Evolutionary conservation across 1,284 basidiomycete genomes (phyloP).

Genomic region (Vanrija pseudolonga): DNA sequence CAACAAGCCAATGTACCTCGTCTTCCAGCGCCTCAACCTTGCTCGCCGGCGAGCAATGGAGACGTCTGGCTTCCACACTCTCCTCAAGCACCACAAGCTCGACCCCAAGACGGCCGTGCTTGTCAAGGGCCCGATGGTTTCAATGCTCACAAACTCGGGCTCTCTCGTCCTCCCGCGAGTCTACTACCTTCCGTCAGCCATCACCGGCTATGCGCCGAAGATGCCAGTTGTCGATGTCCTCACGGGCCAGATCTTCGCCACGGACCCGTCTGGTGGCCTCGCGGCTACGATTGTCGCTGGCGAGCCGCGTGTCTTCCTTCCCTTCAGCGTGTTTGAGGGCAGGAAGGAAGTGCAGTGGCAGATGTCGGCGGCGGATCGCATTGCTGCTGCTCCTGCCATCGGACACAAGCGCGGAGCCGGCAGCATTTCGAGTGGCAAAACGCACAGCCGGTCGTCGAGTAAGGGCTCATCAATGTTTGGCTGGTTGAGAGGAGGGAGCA

Average conservation of each 20-base stretch:
- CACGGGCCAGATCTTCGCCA: slow-evolving; percentile 55
- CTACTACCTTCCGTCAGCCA: slow-evolving; percentile 25
- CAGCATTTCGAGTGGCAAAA: too few relatives aligned
- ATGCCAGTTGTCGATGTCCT: slow-evolving; percentile 62
- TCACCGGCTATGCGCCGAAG: slow-evolving; percentile 52
- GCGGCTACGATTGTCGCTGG: slow-evolving; percentile 34
- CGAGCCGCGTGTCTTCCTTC: slow-evolving; percentile 42
- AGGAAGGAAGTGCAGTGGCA: slow-evolving; percentile 12
- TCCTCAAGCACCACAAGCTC: slow-evolving; percentile 52
- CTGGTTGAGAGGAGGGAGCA: not conserved
- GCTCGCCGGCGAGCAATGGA: slow-evolving; percentile 59
- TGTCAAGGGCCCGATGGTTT: slow-evolving; percentile 63
- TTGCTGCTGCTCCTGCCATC: not conserved
- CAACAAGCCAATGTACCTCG: slow-evolving; percentile 53
- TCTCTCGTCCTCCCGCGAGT: slow-evolving; percentile 43
- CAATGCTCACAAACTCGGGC: slow-evolving; percentile 65
- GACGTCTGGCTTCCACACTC: slow-evolving; percentile 55
- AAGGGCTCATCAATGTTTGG: not conserved
- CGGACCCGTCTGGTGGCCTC: slow-evolving; percentile 52
- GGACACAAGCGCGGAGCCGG: too few relatives aligned
- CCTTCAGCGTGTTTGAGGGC: slow-evolving; percentile 22
- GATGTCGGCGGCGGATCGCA: not conserved
- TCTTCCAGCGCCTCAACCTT: slow-evolving; percentile 59
- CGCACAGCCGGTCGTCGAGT: too few relatives aligned
- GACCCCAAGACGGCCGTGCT: slow-evolving; percentile 56